Percentiles rank a stretch among this genome's conserved stretches.
Evolutionary conservation across 2,329 filamentous ascomycete species (phyloP).

Genomic region (Talaromyces sp.): DNA sequence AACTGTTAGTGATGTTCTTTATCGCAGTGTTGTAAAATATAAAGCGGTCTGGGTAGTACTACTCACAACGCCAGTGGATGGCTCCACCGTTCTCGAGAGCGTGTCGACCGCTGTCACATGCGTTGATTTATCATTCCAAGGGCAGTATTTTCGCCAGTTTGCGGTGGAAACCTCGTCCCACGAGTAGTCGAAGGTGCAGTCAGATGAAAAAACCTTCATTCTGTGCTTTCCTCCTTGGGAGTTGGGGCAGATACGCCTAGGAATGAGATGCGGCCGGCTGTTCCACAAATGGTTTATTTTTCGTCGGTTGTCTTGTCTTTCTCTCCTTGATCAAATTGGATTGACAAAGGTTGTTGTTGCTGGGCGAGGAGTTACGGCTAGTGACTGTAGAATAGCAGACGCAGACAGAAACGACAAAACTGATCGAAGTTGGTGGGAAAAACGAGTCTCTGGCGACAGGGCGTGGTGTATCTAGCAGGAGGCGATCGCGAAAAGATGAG

Average conservation of each 20-base stretch:
- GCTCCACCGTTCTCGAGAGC: slow-evolving; percentile 65
- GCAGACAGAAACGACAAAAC: not conserved
- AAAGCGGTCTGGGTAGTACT: not conserved
- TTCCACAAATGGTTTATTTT: not conserved
- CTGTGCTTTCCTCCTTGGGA: slow-evolving; percentile 3
- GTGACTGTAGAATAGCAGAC: not conserved
- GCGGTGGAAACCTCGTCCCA: slow-evolving; percentile 97
- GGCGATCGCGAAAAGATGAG: not conserved
- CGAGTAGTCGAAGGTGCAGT: slow-evolving; percentile 90
- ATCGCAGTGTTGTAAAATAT: not conserved
- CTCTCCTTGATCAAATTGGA: not conserved
- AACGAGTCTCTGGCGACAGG: not conserved
- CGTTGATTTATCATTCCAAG: slow-evolving; percentile 97
- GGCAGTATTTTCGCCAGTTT: slow-evolving; percentile 98
- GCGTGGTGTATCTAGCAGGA: not conserved
- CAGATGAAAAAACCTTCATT: slow-evolving; percentile 96
- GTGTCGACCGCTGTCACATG: slow-evolving; percentile 97
- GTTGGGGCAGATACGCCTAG: not conserved
- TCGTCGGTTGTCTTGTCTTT: not conserved
- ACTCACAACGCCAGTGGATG: slow-evolving; percentile 62
- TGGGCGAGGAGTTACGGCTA: not conserved
- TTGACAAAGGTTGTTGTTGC: not conserved
- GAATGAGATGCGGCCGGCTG: not conserved
- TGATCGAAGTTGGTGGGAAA: not conserved
- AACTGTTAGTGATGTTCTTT: not conserved